Percentiles rank a stretch among this genome's conserved stretches.
These are phyloP conservation scores for Nannochloris sp. DNA, from an alignment of 139 green algal species.

Conservation along the genomic window DNA sequence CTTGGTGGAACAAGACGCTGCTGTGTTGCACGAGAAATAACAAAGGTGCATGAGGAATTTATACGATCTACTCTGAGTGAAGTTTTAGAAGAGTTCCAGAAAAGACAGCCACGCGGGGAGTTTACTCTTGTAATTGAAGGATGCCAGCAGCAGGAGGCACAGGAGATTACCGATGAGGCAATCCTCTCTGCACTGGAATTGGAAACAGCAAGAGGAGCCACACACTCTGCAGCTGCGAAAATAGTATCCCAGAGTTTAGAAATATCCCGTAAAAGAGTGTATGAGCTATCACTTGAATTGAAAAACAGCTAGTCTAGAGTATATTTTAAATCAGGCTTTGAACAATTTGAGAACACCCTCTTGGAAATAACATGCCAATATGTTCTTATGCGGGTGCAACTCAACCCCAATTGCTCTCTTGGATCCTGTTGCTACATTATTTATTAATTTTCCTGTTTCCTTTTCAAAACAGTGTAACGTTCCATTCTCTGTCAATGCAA, in stretches of 20 bases:
- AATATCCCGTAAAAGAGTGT: slow-evolving; percentile 12
- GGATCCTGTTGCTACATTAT: slow-evolving; percentile 73
- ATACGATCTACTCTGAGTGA: slow-evolving; percentile 40
- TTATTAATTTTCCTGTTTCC: slow-evolving; percentile 67
- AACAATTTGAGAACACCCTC: slow-evolving; percentile 80
- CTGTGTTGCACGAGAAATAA: slow-evolving; percentile 78
- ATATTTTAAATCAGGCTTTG: slow-evolving; percentile 28
- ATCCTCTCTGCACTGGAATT: slow-evolving; percentile 14
- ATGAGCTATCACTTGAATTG: slow-evolving; percentile 18
- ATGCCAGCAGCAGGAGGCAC: neutral
- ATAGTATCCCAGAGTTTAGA: slow-evolving; percentile 26
- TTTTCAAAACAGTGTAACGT: slow-evolving; percentile 71
- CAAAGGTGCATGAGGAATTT: slow-evolving; percentile 83
- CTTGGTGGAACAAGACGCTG: slow-evolving; percentile 45
- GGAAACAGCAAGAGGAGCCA: slow-evolving; percentile 19
- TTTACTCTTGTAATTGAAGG: slow-evolving; percentile 63
- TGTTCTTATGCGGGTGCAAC: slow-evolving; percentile 88
- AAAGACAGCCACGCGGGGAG: slow-evolving; percentile 37
- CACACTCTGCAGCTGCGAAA: slow-evolving; percentile 20
- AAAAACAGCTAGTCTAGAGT: neutral
- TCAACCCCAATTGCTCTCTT: slow-evolving; percentile 79
- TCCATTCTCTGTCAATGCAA: slow-evolving; percentile 80
- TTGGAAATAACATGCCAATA: slow-evolving; percentile 77
- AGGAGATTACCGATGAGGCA: slow-evolving; percentile 1
- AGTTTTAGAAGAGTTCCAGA: slow-evolving; percentile 9